Percentiles rank a stretch among this genome's conserved stretches.
phyloP scores from a whole-genome alignment of 2,329 filamentous ascomycete genomes.

The Tolypocladium inflatum region DNA sequence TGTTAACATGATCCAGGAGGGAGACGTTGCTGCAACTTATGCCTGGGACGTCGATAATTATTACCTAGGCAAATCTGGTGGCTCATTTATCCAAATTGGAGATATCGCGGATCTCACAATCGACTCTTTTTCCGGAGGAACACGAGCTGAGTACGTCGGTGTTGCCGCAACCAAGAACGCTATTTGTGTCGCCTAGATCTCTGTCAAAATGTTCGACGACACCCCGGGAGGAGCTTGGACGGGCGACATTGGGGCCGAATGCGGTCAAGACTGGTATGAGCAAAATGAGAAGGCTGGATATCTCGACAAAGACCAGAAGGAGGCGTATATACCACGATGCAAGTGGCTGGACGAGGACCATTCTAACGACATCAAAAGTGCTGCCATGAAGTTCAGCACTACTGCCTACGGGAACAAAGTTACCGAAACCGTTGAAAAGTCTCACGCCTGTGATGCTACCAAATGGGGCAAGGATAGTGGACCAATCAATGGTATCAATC shows the following conservation, averaged over 20 bases:
- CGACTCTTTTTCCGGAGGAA: not conserved
- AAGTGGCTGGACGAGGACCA: conserved; percentile 5
- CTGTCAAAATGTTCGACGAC: conserved; percentile 3
- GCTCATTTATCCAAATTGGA: not conserved
- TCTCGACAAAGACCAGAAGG: not conserved
- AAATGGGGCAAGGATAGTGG: conserved; percentile 3
- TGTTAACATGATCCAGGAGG: no score
- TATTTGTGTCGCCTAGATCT: conserved; percentile 3
- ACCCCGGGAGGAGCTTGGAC: conserved; percentile 4
- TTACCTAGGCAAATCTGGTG: conserved; percentile 2
- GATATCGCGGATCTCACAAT: conserved; percentile 1
- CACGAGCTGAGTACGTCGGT: conserved; percentile 4
- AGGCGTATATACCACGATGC: conserved; percentile 3
- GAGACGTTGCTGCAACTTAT: not conserved
- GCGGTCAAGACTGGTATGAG: conserved; percentile 2
- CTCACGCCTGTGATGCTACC: conserved; percentile 2
- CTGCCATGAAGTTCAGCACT: conserved; percentile 3
- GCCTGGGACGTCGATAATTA: conserved; percentile 3
- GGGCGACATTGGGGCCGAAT: conserved; percentile 2
- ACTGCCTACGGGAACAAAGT: conserved; percentile 1
- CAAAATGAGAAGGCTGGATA: conserved; percentile 3
- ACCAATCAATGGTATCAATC: conserved; percentile 4
- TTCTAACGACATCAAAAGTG: not conserved
- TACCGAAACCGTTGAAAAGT: not conserved
- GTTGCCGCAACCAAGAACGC: conserved; percentile 1